Percentiles rank a stretch among this genome's conserved stretches.
Conservation (phyloP, 495 filamentous ascomycete species). For the Tuber calosporum region DNA sequence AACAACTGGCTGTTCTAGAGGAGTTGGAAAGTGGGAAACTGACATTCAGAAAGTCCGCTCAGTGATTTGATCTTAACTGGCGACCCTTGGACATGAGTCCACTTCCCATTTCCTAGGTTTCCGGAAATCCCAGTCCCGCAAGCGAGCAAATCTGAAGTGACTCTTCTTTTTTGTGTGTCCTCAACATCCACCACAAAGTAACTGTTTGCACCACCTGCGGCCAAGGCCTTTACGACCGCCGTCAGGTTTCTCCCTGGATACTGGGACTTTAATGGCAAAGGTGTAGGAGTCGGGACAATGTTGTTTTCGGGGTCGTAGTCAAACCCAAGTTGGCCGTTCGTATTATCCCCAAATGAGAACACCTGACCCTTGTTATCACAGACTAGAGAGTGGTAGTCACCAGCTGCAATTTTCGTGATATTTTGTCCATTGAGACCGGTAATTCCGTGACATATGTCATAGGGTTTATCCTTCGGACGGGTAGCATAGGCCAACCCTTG, state of each 20-base stretch:
- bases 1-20: not conserved
- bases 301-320: constrained; percentile 55
- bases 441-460: constrained; percentile 72
- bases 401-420: constrained; percentile 66
- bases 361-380: constrained; percentile 65
- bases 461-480: constrained; percentile 63
- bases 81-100: constrained; percentile 74
- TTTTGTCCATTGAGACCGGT: constrained; percentile 55
- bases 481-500: constrained; percentile 72
- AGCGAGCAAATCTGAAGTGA: constrained; percentile 71
- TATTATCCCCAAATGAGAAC: constrained; percentile 90
- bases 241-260: constrained; percentile 57
- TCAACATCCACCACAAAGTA: constrained; percentile 79
- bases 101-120: constrained; percentile 73
- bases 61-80: constrained; percentile 78
- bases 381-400: constrained; percentile 78
- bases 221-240: constrained; percentile 62
- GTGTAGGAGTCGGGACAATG: constrained; percentile 60
- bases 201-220: constrained; percentile 75
- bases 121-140: constrained; percentile 82
- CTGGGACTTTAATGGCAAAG: constrained; percentile 59
- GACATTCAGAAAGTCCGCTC: constrained; percentile 69
- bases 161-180: constrained; percentile 46
- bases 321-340: constrained; percentile 75
- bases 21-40: not conserved